A percentile compares a stretch with the other conserved stretches of the same genome.
Conservation (phyloP, 805 yeast species). For the Maudiozyma pseudohumilis region DNA sequence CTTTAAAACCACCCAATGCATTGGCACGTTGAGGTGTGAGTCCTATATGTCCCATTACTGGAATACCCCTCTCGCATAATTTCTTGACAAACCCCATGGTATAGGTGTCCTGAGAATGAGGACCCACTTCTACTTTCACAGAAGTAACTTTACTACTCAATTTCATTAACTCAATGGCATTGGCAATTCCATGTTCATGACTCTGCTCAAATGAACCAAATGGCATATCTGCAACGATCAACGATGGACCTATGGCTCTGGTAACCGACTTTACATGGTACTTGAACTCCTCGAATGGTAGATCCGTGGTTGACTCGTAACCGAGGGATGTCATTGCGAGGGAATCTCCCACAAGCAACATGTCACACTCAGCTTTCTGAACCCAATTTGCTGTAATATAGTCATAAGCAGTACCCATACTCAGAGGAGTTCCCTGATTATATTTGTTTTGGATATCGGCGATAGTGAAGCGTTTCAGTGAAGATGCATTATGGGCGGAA, state of each 20-base stretch:
- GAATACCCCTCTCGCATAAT: slow-evolving; percentile 63
- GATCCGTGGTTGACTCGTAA: slow-evolving; percentile 60
- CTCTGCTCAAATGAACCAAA: slow-evolving; percentile 76
- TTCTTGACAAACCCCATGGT: slow-evolving; percentile 43
- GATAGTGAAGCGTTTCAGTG: slow-evolving; percentile 17
- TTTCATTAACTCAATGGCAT: slow-evolving; percentile 43
- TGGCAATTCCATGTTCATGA: slow-evolving; percentile 54
- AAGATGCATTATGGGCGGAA: slow-evolving; percentile 1
- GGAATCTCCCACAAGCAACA: slow-evolving; percentile 81
- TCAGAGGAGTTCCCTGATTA: slow-evolving; percentile 31
- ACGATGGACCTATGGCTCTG: slow-evolving; percentile 56
- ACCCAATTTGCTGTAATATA: slow-evolving; percentile 66
- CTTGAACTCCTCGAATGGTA: slow-evolving; percentile 69
- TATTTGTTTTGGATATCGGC: slow-evolving; percentile 32
- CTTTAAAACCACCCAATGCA: slow-evolving; percentile 74
- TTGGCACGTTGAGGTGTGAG: slow-evolving; percentile 82
- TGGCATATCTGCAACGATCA: slow-evolving; percentile 77
- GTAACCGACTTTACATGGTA: slow-evolving; percentile 68
- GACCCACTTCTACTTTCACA: slow-evolving; percentile 72
- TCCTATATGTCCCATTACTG: slow-evolving; percentile 88
- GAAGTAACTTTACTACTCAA: slow-evolving; percentile 21
- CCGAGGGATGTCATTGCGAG: slow-evolving; percentile 89
- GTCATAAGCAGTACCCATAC: slow-evolving; percentile 80
- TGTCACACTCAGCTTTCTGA: slow-evolving; percentile 54
- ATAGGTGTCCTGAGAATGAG: slow-evolving; percentile 31